Evolutionary conservation across 1,139 yeast species (phyloP), one percentile per base, ranked within the genome.

Genomic region (Saccharomyces hybrid): DNA sequence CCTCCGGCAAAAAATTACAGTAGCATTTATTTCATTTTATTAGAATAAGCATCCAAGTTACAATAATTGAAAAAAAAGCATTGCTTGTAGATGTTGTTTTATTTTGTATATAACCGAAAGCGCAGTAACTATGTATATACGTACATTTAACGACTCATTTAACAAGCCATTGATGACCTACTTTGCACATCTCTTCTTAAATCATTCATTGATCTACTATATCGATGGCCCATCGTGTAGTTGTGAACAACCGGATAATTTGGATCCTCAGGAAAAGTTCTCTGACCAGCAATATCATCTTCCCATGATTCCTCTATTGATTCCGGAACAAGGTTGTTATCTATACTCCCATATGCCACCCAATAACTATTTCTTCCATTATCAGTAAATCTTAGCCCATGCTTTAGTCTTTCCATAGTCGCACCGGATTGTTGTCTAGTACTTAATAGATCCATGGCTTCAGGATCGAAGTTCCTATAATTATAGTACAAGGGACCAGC

Each of bases 331-430:
- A 49, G 48, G 47, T 52, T 46, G 57, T 55, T 47, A 61, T 54
- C 47, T 29, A 59, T 62, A 41, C 62, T 60, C 6, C 67, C 67
- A 50, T 65, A 58, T 51, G 55, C 56, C 0, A 93, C 72, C 98
- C 98, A 93, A 67, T 90, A 90, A 62, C 88, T 88, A 29, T 81
- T 82, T 54, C 80, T 79, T 0, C 97, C 97, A 51, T 88, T 87
- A 54, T 82, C 79, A 48, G 83, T 81, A 67, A 89, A 90, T 47
- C 99, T 72, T 58, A 91, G 71, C 0, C 99, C 99, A 57, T 89
- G 87, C 59, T 85, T 82, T 49, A 93, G 80, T 57, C 96, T 78
- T 53, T 86, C 82, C 75, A 81, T 76, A 52, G 95, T 73, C 0
- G 93, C 82, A 19, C 75, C 74, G 32, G 78, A 79, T n/a, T 47